phyloP scores from a whole-genome alignment of 208 protist species.

The Crithidia fasciculata region DNA sequence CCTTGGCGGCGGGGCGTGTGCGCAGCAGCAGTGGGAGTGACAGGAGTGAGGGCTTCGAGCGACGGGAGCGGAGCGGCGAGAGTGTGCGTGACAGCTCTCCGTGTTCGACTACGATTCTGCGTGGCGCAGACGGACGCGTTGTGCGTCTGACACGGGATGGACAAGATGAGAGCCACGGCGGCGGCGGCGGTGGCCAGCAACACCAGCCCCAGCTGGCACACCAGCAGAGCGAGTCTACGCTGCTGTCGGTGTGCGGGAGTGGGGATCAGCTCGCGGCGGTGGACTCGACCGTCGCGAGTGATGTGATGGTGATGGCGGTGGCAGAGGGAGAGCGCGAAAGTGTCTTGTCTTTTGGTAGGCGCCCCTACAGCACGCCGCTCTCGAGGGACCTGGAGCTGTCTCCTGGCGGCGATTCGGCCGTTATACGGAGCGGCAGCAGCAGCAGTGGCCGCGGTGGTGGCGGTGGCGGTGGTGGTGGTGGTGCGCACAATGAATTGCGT shows the following conservation, averaged over 20 bases:
- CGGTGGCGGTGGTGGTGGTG: neutral
- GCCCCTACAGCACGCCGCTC: neutral
- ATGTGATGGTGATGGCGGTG: neutral
- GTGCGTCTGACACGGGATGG: neutral
- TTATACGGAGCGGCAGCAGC: no score
- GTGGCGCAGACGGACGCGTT: neutral
- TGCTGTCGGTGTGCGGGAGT: neutral
- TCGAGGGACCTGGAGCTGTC: neutral
- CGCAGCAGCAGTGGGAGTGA: slow-evolving; percentile 2
- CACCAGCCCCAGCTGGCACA: neutral
- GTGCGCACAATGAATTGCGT: neutral
- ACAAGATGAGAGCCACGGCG: neutral
- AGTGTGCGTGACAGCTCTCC: neutral
- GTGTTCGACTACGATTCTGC: neutral
- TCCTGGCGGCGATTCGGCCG: neutral
- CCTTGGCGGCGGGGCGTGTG: neutral
- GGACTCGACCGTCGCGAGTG: neutral
- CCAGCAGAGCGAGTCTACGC: slow-evolving; percentile 3
- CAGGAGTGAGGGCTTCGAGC: neutral
- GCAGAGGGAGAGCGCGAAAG: neutral
- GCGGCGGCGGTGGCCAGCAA: neutral
- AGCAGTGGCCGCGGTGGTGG: no score
- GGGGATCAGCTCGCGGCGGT: neutral
- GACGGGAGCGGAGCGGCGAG: neutral
- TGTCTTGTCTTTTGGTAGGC: neutral